Base-by-base conservation (phyloP, 2,329 filamentous ascomycete species). In the Decorospora gaudefroyi region DNA sequence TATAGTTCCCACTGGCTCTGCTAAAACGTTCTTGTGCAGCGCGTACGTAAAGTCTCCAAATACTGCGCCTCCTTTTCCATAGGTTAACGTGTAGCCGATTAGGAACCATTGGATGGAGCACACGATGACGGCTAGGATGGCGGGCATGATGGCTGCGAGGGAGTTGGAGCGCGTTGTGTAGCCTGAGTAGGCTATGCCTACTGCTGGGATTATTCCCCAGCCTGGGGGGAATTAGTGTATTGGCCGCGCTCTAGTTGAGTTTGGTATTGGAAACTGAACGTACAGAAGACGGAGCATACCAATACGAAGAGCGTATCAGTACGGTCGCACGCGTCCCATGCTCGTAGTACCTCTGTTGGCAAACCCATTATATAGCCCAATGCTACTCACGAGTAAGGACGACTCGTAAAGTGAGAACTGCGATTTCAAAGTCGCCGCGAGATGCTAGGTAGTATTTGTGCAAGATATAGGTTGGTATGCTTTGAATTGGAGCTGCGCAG, bases 271-370 rank as follows among this genome's bases (percentile, higher is more conserved):
- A 27, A 12, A 4, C 6, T 28, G 2, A n/a, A 51, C 57, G 7
- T 61, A 65, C 63, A 79, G 49, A 78, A 75, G 22, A 77, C 74
- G 13, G 70, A 75, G 58, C 76, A 78, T n/a, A 77, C 69, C 6
- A 78, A 67, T 32, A 78, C 71, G 57, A 78, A 78, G 30, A 76
- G 63, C 0, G 77, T 79, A 54, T 80, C 77, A n/a, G 64, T 77
- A 47, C 75, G 73, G 59, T 76, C 73, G 61, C 77, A 80, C 34
- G 72, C 69, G 39, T 77, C 74, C 76, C 76, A 79, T 13, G 74
- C 76, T 27, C 71, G 58, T 30, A 65, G 36, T 3, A 67, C 62
- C 29, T 64, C 59, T 39, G 45, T 52, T 22, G 61, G 58, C 25
- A 65, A 57, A 4, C 40, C 55, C 58, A 65, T 65, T 9, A 9